Evolutionary conservation across 1,284 basidiomycete genomes (phyloP).

Genomic region (Ceratobasidium sp.): DNA sequence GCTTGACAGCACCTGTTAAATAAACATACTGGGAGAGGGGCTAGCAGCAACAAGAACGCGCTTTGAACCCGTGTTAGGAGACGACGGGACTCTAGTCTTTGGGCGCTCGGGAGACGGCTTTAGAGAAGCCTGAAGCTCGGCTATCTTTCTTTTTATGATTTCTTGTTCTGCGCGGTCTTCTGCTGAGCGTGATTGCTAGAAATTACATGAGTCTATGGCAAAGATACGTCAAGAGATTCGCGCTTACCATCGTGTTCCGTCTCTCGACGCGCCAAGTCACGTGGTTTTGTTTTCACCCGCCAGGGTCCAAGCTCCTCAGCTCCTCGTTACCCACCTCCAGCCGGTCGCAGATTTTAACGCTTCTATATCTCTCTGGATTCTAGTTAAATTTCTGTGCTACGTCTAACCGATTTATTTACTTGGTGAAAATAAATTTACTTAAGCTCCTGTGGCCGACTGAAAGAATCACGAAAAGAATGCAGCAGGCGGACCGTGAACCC

Average conservation of each 20-base stretch:
- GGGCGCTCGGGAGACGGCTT: slow-evolving; percentile 16
- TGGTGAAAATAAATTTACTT: too few species aligned
- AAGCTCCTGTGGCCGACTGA: too few species aligned
- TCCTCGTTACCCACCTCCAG: neutral
- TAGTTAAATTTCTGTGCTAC: too few species aligned
- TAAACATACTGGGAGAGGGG: slow-evolving; percentile 42
- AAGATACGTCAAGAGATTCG: neutral
- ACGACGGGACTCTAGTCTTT: neutral
- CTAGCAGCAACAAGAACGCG: slow-evolving; percentile 41
- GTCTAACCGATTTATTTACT: too few species aligned
- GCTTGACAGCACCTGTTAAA: too few species aligned
- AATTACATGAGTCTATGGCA: neutral
- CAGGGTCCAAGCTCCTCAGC: too few species aligned
- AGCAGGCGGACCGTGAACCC: too few species aligned
- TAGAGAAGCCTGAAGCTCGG: slow-evolving; percentile 25
- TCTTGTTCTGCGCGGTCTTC: slow-evolving; percentile 7
- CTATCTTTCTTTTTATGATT: slow-evolving; percentile 24
- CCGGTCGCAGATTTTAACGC: too few species aligned
- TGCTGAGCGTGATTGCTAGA: neutral
- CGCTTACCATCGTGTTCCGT: slow-evolving; percentile 10
- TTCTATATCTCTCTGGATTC: too few species aligned
- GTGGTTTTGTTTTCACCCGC: slow-evolving; percentile 2
- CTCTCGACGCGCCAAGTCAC: slow-evolving; percentile 14
- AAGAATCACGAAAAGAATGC: too few species aligned
- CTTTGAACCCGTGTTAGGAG: neutral